Base-by-base conservation (phyloP, 139 green algal species). In the Micractinium conductrix region DNA sequence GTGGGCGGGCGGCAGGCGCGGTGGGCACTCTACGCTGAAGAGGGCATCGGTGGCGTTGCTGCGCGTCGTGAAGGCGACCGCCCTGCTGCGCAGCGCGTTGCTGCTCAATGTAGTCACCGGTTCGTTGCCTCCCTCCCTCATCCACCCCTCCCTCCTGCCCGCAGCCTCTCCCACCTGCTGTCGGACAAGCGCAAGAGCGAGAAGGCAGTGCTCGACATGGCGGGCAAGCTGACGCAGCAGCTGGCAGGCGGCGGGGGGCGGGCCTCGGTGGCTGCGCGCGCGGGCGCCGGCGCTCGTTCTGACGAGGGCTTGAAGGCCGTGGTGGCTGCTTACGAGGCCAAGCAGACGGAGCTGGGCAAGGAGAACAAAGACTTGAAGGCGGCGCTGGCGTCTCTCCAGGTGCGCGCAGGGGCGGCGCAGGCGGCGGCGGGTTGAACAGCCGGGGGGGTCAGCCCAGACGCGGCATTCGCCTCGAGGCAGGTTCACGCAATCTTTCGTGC, bases 261-360 rank as follows among this genome's bases (percentile, higher is more conserved):
- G 38, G 65, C 50, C n/a, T 26, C 60, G 38, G 62, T 37, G 10
- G 40, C 60, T 24, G 48, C 82, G 21, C 65, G 70, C 35, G 40
- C 40, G 4, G 37, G 19, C 53, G 55, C 45, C 12, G 69, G 37
- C 19, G 21, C 63, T 4, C 67, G 68, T 14, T 55, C n/a, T 1
- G 86, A 89, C 43, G 86, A 89, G 48, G 81, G 81, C 16, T 71
- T 89, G 10, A 87, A 89, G 72, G 87, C 81, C 35, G 73, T 93
- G 22, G 90, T 93, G 42, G 78, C 85, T 21, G 86, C 88, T 6
- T 94, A 93, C 67, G 90, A 93, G 71, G 42, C 68, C 0, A 92
- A 91, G 70, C 90, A 91, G 55, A 30, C 40, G 17, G 87, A 94
- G 26, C 42, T 90, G 33, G 40, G 69, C 37, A 84, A 80, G 28